Evolutionary conservation across 306 rosid species (phyloP).

Genomic region (Castanea mollissima): DNA sequence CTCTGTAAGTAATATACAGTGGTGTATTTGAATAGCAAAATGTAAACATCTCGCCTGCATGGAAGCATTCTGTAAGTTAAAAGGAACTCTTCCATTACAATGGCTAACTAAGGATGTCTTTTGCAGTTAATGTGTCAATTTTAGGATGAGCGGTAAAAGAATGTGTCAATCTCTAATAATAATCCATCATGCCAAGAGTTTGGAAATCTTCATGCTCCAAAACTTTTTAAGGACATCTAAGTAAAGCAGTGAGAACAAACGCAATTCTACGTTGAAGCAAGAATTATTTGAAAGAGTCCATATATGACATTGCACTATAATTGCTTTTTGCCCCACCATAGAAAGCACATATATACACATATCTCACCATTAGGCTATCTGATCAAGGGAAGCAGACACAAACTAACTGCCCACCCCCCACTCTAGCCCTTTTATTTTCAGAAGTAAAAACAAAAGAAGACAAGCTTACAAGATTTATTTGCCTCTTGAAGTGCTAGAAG

Average conservation of each 20-base stretch:
- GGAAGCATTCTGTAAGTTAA: slow-evolving; percentile 22
- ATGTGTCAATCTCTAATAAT: slow-evolving; percentile 85
- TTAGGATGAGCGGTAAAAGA: slow-evolving; percentile 94
- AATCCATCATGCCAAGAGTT: slow-evolving; percentile 83
- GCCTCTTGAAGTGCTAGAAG: slow-evolving; percentile 88
- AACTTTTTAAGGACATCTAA: slow-evolving; percentile 84
- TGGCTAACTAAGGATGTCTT: slow-evolving; percentile 23
- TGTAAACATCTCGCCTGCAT: slow-evolving; percentile 91
- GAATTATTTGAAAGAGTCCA: background rate
- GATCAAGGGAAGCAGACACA: too few relatives aligned
- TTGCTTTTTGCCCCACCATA: slow-evolving; percentile 5
- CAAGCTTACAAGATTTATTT: slow-evolving; percentile 81
- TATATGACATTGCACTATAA: background rate
- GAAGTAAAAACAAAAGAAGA: slow-evolving; percentile 2
- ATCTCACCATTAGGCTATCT: too few relatives aligned
- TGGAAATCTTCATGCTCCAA: slow-evolving; percentile 93
- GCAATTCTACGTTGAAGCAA: slow-evolving; percentile 22
- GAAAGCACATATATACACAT: background rate
- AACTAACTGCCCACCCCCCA: background rate
- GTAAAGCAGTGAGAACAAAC: slow-evolving; percentile 19
- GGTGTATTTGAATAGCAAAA: slow-evolving; percentile 82
- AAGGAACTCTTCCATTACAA: slow-evolving; percentile 12
- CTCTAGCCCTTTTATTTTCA: background rate
- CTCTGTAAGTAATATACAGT: slow-evolving; percentile 87
- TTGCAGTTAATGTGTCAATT: slow-evolving; percentile 84